Evolutionary conservation across 176 grass and related monocot species (phyloP).

Genomic region (Triticum monococcum): DNA sequence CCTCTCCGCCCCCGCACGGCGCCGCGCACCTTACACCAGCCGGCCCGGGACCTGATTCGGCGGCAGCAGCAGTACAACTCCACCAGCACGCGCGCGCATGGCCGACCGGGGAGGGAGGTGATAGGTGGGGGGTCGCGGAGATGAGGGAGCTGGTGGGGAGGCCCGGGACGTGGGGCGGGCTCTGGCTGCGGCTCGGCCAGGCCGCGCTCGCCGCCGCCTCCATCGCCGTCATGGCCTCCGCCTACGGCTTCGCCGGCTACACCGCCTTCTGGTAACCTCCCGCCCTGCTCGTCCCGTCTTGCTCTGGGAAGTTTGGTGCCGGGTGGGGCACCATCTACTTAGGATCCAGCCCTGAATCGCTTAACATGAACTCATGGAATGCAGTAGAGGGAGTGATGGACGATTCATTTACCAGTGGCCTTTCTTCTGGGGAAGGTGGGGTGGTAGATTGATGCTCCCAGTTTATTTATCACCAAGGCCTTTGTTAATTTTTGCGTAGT

Average conservation of each 20-base stretch:
- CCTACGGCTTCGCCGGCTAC: conserved; percentile 75
- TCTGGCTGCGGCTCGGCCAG: conserved; percentile 71
- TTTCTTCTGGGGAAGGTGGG: no score
- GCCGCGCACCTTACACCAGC: background rate
- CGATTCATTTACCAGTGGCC: no score
- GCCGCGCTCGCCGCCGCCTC: conserved; percentile 70
- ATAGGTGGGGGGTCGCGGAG: background rate
- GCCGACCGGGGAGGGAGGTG: conserved; percentile 11
- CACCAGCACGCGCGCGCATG: background rate
- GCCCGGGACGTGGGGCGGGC: conserved; percentile 87
- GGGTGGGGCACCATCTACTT: background rate
- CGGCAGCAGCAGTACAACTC: no score
- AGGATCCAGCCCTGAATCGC: no score
- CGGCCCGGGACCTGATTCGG: background rate
- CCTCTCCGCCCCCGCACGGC: background rate
- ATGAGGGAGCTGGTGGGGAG: conserved; percentile 69
- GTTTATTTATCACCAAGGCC: background rate
- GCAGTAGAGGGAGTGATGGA: no score
- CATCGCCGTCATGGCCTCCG: conserved; percentile 68
- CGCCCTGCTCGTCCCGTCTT: no score
- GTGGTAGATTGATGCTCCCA: no score
- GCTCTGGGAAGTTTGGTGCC: background rate
- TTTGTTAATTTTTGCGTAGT: background rate
- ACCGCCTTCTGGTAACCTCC: conserved; percentile 79
- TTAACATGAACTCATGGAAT: no score